Base-by-base conservation (phyloP, 2,329 filamentous ascomycete species). In the Fusarium subglutinans region DNA sequence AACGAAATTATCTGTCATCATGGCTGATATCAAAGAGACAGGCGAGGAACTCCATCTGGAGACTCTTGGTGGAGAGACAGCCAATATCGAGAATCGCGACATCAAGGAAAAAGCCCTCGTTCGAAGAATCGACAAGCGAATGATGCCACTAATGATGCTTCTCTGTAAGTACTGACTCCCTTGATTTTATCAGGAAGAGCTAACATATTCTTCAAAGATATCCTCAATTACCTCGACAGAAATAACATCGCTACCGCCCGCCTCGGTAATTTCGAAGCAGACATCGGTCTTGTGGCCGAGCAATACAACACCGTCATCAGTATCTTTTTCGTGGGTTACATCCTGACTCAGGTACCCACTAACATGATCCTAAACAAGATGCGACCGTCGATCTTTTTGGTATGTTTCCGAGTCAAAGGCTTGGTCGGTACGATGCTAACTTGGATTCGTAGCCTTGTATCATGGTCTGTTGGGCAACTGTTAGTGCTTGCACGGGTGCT, bases 331-430 rank as follows among this genome's bases (percentile, higher is more conserved):
- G 85, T 87, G 18, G 86, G 83, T 11, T 87, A 87, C 69, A 79
- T 88, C 22, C 76, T 87, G 38, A 87, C 87, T 82, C 86, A 88
- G 74, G 83, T 88, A 14, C 86, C 86, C 1, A 87, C 86, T 3
- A 88, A 88, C 59, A 74, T 87, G 57, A 82, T 87, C 45, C 76
- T 88, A n/a, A 87, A 87, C 75, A 87, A 86, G 76, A 83, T 86
- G 86, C 86, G 8, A 84, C 83, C 10, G 65, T 87, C 35, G 86
- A 87, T 75, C 80, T 88, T 14, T 83, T 83, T 24, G 47, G 58
- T 63, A 28, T 10, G 67, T 17, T 17, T 12, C 14, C 12, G 30
- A 41, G 28, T 33, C 47, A 50, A n/a, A 15, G 0, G 7, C n/a
- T 17, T n/a, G 13, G n/a, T 13, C 5, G 26, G 17, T 6, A 47